Percentiles rank a stretch among this genome's conserved stretches.
Conservation (phyloP, 148 eudicot genomes). For the Chenopodium quinoa region DNA sequence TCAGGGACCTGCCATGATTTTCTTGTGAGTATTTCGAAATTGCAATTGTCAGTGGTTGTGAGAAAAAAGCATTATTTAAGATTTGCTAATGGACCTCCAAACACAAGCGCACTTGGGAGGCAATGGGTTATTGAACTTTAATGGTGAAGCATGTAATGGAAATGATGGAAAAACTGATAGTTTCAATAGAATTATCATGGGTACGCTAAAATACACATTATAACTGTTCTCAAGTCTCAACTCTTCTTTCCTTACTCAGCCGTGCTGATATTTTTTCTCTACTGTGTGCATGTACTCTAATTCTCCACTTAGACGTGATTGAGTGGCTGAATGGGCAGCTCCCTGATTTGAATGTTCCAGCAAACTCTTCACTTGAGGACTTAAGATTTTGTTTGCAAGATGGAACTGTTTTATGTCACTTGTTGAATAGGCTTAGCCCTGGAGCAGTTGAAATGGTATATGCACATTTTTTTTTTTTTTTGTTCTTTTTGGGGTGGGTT, state of each 20-base stretch:
- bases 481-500: too few relatives aligned
- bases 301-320: constrained; percentile 30
- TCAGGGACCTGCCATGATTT: constrained; percentile 4
- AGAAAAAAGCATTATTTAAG: constrained; percentile 11
- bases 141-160: constrained; percentile 34
- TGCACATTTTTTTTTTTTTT: background rate
- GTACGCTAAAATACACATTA: constrained; percentile 22
- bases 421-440: constrained; percentile 68
- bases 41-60: background rate
- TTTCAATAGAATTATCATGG: constrained; percentile 25
- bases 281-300: constrained; percentile 5
- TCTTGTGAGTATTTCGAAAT: constrained; percentile 2
- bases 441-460: constrained; percentile 57
- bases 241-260: constrained; percentile 7
- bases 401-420: constrained; percentile 63
- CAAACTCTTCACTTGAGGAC: constrained; percentile 73
- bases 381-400: constrained; percentile 57
- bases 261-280: background rate
- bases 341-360: constrained; percentile 53
- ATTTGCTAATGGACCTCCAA: constrained; percentile 49
- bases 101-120: constrained; percentile 32
- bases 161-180: constrained; percentile 38
- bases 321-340: constrained; percentile 76
- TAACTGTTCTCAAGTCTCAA: constrained; percentile 8
- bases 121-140: constrained; percentile 32